These are phyloP conservation scores for Puccinia horiana DNA, from an alignment of 1,284 basidiomycete species.

Conservation along the genomic window DNA sequence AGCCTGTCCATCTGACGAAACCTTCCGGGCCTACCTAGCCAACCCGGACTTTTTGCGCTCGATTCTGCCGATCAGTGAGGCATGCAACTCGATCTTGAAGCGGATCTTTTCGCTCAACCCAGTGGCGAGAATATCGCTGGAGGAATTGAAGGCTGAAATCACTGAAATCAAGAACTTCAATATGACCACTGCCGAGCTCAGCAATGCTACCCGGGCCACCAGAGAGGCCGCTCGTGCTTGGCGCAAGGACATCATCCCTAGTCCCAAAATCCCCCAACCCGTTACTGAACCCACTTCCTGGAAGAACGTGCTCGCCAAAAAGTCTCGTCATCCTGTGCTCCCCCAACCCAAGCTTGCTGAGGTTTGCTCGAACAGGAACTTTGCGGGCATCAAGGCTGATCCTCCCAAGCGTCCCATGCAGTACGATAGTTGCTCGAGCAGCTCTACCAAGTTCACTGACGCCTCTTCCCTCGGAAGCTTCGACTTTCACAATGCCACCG, in stretches of 20 bases:
- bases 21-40: slow-evolving; percentile 70
- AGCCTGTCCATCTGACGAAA: slow-evolving; percentile 71
- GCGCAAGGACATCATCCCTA: slow-evolving; percentile 25
- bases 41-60: slow-evolving; percentile 71
- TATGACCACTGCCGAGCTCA: slow-evolving; percentile 65
- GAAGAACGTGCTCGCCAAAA: slow-evolving; percentile 37
- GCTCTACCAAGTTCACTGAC: slow-evolving; percentile 6
- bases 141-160: slow-evolving; percentile 67
- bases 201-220: slow-evolving; percentile 58
- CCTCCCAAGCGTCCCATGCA: slow-evolving; percentile 22
- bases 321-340: background rate
- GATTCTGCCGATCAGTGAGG: slow-evolving; percentile 70
- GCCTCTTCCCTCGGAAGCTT: slow-evolving; percentile 23
- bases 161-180: slow-evolving; percentile 69
- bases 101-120: slow-evolving; percentile 63
- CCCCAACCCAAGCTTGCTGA: slow-evolving; percentile 8
- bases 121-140: slow-evolving; percentile 64
- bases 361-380: background rate
- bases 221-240: slow-evolving; percentile 56
- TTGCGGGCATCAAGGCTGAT: background rate
- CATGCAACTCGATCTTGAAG: slow-evolving; percentile 65
- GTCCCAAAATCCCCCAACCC: slow-evolving; percentile 17
- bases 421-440: slow-evolving; percentile 40
- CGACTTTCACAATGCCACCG: no score
- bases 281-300: background rate